A percentile compares a stretch with the other conserved stretches of the same genome.
Conservation (phyloP, 129 eudicot species). For the Artemisia annua region DNA sequence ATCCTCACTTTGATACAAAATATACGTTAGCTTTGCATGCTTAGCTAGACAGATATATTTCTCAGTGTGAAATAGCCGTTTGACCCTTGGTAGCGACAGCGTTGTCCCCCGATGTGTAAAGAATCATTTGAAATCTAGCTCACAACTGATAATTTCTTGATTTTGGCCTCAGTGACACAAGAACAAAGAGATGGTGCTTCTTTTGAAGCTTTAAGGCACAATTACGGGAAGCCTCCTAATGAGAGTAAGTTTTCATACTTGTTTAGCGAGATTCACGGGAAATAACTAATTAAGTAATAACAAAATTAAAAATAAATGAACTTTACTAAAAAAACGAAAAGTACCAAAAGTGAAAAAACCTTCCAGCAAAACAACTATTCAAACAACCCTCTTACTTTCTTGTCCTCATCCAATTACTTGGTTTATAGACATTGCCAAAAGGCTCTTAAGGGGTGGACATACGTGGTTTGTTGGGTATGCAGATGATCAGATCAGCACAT, state of each 20-base stretch:
- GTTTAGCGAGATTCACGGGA: no score
- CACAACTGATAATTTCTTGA: background rate
- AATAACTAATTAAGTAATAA: no score
- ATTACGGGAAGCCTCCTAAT: slow-evolving; percentile 66
- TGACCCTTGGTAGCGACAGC: background rate
- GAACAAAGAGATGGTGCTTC: slow-evolving; percentile 64
- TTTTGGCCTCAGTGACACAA: slow-evolving; percentile 56
- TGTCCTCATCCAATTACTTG: background rate
- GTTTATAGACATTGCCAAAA: background rate
- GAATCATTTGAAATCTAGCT: background rate
- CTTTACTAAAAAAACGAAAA: no score
- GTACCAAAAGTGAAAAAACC: no score
- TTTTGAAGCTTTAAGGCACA: slow-evolving; percentile 52
- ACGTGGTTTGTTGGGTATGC: background rate
- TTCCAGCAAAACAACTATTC: no score
- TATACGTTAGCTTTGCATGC: slow-evolving; percentile 1
- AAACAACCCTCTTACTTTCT: no score
- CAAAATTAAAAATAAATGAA: no score
- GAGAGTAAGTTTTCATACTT: slow-evolving; percentile 49
- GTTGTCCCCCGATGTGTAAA: background rate
- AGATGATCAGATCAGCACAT: no score
- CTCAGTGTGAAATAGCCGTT: background rate
- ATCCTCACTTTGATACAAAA: slow-evolving; percentile 1
- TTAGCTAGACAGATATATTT: background rate
- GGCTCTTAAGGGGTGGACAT: background rate